Evolutionary conservation across 176 grass and related monocot genomes (phyloP).

Genomic region (Pontederia crassipes): DNA sequence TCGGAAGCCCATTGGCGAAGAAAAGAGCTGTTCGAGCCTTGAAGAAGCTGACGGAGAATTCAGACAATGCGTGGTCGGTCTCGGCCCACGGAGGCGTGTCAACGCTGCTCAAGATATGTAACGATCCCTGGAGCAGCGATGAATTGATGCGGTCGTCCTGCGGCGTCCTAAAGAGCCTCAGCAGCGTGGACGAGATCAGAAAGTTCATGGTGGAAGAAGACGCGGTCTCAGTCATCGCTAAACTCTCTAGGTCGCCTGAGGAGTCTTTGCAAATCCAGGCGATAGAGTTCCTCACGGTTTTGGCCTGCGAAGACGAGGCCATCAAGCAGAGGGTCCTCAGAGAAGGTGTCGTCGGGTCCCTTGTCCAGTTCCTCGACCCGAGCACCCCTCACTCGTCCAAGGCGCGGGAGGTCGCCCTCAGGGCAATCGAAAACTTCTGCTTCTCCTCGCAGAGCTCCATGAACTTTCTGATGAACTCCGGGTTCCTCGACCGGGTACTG

Average conservation of each 20-base stretch:
- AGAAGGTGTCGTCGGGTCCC: constrained; percentile 31
- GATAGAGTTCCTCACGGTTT: constrained; percentile 42
- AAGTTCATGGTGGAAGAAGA: constrained; percentile 65
- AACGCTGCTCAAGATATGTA: constrained; percentile 45
- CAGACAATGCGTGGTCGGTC: constrained; percentile 80
- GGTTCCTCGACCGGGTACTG: constrained; percentile 49
- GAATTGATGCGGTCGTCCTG: constrained; percentile 47
- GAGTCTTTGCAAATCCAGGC: constrained; percentile 48
- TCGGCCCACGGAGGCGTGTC: constrained; percentile 78
- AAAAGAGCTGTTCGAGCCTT: constrained; percentile 45
- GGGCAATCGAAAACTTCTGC: constrained; percentile 46
- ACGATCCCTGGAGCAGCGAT: constrained; percentile 16
- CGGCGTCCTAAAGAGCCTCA: constrained; percentile 55
- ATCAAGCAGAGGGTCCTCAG: constrained; percentile 14
- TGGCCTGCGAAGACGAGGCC: constrained; percentile 31
- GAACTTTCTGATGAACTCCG: constrained; percentile 34
- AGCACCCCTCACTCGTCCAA: constrained; percentile 38
- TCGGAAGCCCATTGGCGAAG: constrained; percentile 21
- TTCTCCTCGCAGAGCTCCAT: constrained; percentile 25
- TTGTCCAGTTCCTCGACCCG: constrained; percentile 46
- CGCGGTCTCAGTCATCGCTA: constrained; percentile 37
- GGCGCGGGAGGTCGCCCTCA: constrained; percentile 49
- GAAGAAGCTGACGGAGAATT: constrained; percentile 66
- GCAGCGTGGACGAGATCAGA: constrained; percentile 55
- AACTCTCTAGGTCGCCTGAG: constrained; percentile 26